phyloP scores from a whole-genome alignment of 768 basidiomycete species.

The Cystobasidium onofrii region DNA sequence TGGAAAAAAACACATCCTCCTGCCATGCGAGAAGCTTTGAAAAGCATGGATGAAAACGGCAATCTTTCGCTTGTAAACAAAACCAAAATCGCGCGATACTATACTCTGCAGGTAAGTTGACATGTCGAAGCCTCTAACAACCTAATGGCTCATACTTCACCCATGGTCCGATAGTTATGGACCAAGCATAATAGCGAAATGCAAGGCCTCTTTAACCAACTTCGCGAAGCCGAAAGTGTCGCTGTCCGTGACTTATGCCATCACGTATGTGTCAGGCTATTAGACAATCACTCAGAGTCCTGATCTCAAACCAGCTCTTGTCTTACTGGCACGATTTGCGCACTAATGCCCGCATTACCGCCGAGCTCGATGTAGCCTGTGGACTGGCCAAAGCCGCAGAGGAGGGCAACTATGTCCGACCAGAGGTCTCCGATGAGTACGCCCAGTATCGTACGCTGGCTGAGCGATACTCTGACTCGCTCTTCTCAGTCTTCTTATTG shows the following conservation, averaged over 20 bases:
- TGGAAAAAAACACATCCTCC: conserved; percentile 1
- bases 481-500: not conserved
- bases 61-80: not conserved
- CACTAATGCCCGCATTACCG: conserved; percentile 6
- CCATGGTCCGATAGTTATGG: not conserved
- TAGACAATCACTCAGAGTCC: not conserved
- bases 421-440: not conserved
- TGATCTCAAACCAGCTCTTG: not conserved
- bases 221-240: conserved; percentile 15
- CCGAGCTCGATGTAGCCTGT: conserved; percentile 28
- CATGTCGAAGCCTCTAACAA: not conserved
- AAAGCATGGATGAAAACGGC: conserved; percentile 14
- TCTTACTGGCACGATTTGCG: conserved; percentile 6
- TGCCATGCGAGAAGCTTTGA: conserved; percentile 2
- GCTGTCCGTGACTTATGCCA: conserved; percentile 25
- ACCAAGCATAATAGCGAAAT: conserved; percentile 28
- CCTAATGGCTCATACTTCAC: not conserved
- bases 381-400: conserved; percentile 5
- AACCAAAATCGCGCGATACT: not conserved
- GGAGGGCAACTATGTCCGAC: not conserved
- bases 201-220: conserved; percentile 25
- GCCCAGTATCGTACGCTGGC: not conserved
- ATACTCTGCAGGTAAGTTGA: not conserved
- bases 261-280: not conserved
- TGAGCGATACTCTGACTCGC: not conserved